Base-by-base conservation (phyloP, 2,329 filamentous ascomycete species). In the Aspergillus fumigatiaffinis region DNA sequence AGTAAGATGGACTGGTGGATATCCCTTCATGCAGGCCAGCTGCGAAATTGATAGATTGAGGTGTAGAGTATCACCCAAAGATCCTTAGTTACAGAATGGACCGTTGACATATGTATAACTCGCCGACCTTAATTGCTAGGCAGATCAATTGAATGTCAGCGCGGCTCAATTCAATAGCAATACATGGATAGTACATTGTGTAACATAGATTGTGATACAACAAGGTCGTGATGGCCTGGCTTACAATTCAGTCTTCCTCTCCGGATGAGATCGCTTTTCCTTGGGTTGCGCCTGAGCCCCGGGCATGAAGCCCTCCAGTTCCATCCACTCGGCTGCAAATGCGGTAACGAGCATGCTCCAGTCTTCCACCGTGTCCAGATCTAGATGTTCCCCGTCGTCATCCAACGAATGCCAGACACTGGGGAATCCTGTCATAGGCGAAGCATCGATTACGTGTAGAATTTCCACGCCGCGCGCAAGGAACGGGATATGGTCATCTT, bases 401-500 rank as follows among this genome's bases (percentile, higher is more conserved):
- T 87, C 78, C 67, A 92, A 85, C 1, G 81, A 88, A 76, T 99
- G 94, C 94, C 94, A 99, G 1, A 95, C 89, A 0, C 64, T 53
- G 0, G 92, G 92, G 70, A 97, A 97, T 3, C 65, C 65, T 10
- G 63, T 65, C 41, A 64, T 65, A 1, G 68, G 65, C 0, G 88
- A 88, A 3, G 80, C 82, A 0, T 93, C 91, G 56, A 99, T 97
- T 26, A 99, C 74, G 75, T 99, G 94, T 57, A 99, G 74, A 17
- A 97, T 82, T 28, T 95, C 88, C 0, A 97, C 93, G 1, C 94
- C 94, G 38, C 91, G 84, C 38, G 79, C 79, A 81, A 97, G 86
- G 67, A 99, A 99, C 0, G 94, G 94, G 4, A 97, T 73, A 71
- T 99, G 94, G 68, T 99, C 94, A 70, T 99, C 94, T 61, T 87